These are phyloP conservation scores for Nothophaeocryptopus gaeumannii DNA, from an alignment of 2,329 filamentous ascomycete genomes.

Conservation along the genomic window DNA sequence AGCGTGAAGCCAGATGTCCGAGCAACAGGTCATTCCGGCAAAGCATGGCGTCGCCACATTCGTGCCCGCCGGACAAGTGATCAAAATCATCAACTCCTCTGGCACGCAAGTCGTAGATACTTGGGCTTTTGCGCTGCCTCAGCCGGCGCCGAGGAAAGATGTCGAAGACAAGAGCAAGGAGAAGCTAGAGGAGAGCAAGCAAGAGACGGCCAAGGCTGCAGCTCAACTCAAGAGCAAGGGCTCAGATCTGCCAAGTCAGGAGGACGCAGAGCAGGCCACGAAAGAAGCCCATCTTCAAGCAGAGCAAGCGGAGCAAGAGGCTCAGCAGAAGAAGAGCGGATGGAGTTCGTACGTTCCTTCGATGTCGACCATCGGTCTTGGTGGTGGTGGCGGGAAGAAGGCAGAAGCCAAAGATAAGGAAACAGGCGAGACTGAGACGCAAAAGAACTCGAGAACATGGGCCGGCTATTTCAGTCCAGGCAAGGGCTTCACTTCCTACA, in stretches of 20 bases:
- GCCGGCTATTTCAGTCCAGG: constrained; percentile 48
- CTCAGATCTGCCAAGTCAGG: constrained; percentile 33
- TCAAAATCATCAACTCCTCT: constrained; percentile 52
- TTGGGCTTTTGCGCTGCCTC: constrained; percentile 49
- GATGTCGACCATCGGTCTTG: constrained; percentile 16
- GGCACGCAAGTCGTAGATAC: constrained; percentile 51
- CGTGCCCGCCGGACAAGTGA: constrained; percentile 47
- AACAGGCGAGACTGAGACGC: constrained; percentile 32
- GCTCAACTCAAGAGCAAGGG: constrained; percentile 30
- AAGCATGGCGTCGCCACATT: constrained; percentile 51
- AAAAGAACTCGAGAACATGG: constrained; percentile 43
- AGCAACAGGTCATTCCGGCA: constrained; percentile 46
- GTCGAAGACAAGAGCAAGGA: constrained; percentile 20
- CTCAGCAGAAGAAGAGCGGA: constrained; percentile 27
- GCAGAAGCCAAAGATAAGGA: constrained; percentile 17
- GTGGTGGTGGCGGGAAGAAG: constrained; percentile 24
- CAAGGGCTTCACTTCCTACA: constrained; percentile 48
- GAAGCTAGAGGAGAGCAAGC: constrained; percentile 22
- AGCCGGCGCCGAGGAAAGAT: constrained; percentile 38
- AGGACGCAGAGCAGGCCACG: constrained; percentile 36
- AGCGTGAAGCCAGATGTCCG: constrained; percentile 12
- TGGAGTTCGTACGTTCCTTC: constrained; percentile 36
- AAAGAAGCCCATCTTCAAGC: constrained; percentile 20
- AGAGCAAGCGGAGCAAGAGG: constrained; percentile 17
- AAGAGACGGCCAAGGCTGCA: constrained; percentile 18